Evolutionary conservation across 805 yeast genomes (phyloP).

Genomic region (Saccharomycopsis capsularis): DNA sequence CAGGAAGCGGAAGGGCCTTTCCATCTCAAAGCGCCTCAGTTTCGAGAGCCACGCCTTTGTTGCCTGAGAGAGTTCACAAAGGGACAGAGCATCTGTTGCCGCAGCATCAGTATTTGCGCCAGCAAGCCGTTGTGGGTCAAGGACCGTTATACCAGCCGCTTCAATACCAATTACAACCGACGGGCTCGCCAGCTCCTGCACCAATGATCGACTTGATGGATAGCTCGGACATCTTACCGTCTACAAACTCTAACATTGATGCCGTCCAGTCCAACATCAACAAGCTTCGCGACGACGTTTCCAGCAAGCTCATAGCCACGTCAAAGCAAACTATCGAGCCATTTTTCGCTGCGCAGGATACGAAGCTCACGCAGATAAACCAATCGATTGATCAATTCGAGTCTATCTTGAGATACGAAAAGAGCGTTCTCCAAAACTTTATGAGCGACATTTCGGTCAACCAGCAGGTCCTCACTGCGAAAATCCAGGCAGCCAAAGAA

Average conservation of each 20-base stretch:
- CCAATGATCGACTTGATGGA: conserved; percentile 13
- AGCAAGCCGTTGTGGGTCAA: too few relatives aligned
- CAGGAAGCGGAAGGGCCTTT: too few relatives aligned
- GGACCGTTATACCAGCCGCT: too few relatives aligned
- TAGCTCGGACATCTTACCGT: conserved; percentile 12
- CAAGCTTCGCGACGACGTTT: neutral
- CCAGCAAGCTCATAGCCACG: conserved; percentile 24
- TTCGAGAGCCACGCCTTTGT: neutral
- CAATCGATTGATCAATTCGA: conserved; percentile 32
- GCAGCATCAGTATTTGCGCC: too few relatives aligned
- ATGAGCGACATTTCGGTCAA: conserved; percentile 27
- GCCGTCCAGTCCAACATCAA: conserved; percentile 17
- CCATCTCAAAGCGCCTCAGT: neutral
- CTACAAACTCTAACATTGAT: conserved; percentile 8
- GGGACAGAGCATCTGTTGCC: too few relatives aligned
- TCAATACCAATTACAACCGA: neutral
- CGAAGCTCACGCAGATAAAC: conserved; percentile 8
- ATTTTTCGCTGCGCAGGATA: conserved; percentile 8
- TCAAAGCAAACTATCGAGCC: conserved; percentile 25
- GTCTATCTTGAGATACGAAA: conserved; percentile 32
- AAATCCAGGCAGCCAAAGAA: conserved; percentile 27
- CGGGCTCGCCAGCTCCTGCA: neutral
- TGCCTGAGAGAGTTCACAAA: too few relatives aligned
- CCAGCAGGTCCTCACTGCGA: conserved; percentile 26
- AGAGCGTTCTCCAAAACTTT: conserved; percentile 25